A percentile compares a stretch with the other conserved stretches of the same genome.
These are phyloP conservation scores for Trichoderma endophyticum DNA, from an alignment of 2,329 filamentous ascomycete genomes.

Conservation along the genomic window DNA sequence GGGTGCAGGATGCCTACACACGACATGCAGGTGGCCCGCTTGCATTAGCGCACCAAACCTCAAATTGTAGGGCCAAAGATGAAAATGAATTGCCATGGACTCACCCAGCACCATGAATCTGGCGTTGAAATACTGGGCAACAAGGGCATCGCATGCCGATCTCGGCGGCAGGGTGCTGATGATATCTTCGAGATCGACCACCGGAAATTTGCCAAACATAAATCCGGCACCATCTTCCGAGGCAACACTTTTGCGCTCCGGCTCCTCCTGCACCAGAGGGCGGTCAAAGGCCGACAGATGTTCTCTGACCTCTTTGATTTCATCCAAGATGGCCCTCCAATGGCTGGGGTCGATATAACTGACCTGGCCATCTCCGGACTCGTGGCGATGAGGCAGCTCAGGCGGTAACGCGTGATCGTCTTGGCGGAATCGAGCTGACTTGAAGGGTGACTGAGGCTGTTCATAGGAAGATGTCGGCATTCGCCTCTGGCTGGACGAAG, in stretches of 20 bases:
- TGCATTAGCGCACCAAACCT: background rate
- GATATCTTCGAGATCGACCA: background rate
- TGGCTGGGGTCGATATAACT: background rate
- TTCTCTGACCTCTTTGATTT: constrained; percentile 6
- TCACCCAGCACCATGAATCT: background rate
- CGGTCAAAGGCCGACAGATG: background rate
- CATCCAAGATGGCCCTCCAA: constrained; percentile 4
- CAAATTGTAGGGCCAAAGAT: background rate
- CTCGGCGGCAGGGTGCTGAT: background rate
- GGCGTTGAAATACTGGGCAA: constrained; percentile 7
- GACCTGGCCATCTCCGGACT: background rate
- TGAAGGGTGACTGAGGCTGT: background rate
- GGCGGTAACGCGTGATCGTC: background rate
- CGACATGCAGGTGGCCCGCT: background rate
- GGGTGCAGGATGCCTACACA: constrained; percentile 3
- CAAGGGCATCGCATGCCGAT: background rate
- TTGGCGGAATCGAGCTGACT: background rate
- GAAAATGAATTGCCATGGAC: background rate
- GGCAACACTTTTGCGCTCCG: background rate
- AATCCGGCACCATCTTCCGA: background rate
- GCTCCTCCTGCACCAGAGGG: background rate
- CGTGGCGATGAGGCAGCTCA: constrained; percentile 5
- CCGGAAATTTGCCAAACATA: background rate
- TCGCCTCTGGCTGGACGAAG: background rate
- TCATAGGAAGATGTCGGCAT: background rate